Evolutionary conservation across 2,329 filamentous ascomycete genomes (phyloP), one percentile per base, ranked within the genome.

Genomic region (Penicillium oxalicum): DNA sequence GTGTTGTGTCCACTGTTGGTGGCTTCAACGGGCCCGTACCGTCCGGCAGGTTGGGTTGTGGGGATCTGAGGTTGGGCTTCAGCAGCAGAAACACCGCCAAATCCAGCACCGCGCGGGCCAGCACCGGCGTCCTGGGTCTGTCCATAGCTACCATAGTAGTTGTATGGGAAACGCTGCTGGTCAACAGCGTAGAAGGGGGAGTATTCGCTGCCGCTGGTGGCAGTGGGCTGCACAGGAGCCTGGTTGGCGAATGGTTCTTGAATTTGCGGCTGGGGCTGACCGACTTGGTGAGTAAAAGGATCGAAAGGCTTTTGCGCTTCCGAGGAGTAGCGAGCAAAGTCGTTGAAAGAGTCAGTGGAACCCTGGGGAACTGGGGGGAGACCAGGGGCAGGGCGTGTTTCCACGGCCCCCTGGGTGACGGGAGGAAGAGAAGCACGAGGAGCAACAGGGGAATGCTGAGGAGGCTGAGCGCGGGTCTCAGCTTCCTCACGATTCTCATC

Each of bases 401-500:
- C 67, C 12, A 66, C 57, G 34, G 68, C 63, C 32, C 60, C 61
- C 50, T 72, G 69, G n/a, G 64, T 68, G 2, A 62, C 73, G 63
- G 91, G 91, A 56, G 93, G 91, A 26, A 97, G 79, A 9, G 91
- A 87, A 53, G 93, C 86, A 61, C 91, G 83, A 54, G 93, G 91
- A 46, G 88, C 80, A 53, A 91, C 82, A 33, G 93, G 93, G 13
- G 93, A 96, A 66, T 95, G 91, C 58, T 91, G 88, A 27, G 91
- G 91, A 54, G 91, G 90, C 65, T 96, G 91, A 56, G 88, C 84
- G 63, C 91, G 85, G 48, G 93, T 97, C 77, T 97, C 91, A 36
- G 91, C 84, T 70, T 97, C 90, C 73, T 98, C 93, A 54, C 91
- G 83, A 64, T 96, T 90, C 55, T 91, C 90, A 64, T 97, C 93